These are phyloP conservation scores for Tympanopsis confertula DNA, from an alignment of 2,329 filamentous ascomycete species.

Conservation along the genomic window DNA sequence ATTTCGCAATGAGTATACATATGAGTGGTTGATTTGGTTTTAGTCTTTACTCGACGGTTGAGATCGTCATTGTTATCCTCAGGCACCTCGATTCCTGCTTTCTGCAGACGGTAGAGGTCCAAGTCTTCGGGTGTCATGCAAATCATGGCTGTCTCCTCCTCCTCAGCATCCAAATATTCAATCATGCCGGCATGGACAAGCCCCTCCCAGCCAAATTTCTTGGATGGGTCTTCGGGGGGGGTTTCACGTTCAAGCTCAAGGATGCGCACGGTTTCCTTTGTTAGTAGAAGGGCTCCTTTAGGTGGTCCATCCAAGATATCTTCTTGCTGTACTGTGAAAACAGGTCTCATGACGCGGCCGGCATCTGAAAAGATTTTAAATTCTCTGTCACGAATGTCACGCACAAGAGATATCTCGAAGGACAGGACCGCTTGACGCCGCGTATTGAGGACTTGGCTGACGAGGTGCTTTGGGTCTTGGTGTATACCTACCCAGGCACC, in stretches of 20 bases:
- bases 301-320: neutral
- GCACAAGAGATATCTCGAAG: constrained; percentile 84
- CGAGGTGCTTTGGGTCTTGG: constrained; percentile 74
- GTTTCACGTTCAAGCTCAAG: constrained; percentile 64
- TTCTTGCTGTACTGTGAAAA: constrained; percentile 92
- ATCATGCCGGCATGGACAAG: constrained; percentile 75
- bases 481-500: constrained; percentile 97
- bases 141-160: constrained; percentile 98
- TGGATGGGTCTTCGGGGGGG: constrained; percentile 38
- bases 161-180: constrained; percentile 93
- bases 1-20: constrained; percentile 98
- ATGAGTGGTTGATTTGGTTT: constrained; percentile 75
- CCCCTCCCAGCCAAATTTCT: constrained; percentile 81
- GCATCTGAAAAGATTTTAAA: constrained; percentile 99
- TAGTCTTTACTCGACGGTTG: constrained; percentile 79
- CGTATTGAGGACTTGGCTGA: constrained; percentile 65
- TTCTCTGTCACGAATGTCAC: constrained; percentile 92
- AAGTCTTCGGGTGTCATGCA: constrained; percentile 96
- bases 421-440: constrained; percentile 74
- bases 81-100: constrained; percentile 49
- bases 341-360: constrained; percentile 81
- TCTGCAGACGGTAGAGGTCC: constrained; percentile 62
- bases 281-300: constrained; percentile 61
- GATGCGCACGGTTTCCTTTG: constrained; percentile 74
- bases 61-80: constrained; percentile 56